Evolutionary conservation across 805 yeast species (phyloP).

Genomic region (Ogataea nakhonphanomensis): DNA sequence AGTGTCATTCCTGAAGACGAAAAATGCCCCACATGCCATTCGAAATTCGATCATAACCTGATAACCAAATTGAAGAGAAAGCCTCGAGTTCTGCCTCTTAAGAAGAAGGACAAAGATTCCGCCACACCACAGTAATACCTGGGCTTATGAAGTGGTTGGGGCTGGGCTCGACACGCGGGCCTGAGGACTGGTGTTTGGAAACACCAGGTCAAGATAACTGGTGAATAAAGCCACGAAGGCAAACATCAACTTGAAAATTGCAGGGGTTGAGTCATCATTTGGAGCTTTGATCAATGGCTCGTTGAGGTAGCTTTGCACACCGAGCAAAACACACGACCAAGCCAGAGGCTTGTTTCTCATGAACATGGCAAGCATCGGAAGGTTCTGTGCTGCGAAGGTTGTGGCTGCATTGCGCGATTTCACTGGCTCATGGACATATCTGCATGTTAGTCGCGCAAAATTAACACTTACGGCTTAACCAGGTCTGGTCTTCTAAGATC

Average conservation of each 20-base stretch:
- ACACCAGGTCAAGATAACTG: conserved; percentile 49
- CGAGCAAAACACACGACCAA: conserved; percentile 52
- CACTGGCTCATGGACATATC: conserved; percentile 47
- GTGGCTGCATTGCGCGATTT: conserved; percentile 44
- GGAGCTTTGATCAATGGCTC: conserved; percentile 32
- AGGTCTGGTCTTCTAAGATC: conserved; percentile 31
- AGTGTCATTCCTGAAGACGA: conserved; percentile 64
- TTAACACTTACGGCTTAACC: conserved; percentile 24
- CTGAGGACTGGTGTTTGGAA: conserved; percentile 42
- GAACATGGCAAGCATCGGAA: conserved; percentile 66
- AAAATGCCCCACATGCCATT: conserved; percentile 83
- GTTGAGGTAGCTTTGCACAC: conserved; percentile 47
- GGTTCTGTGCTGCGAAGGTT: conserved; percentile 46
- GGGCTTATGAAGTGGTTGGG: background rate
- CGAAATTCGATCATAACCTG: conserved; percentile 65
- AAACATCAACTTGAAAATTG: conserved; percentile 43
- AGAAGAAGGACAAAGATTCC: conserved; percentile 20
- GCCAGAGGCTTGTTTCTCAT: conserved; percentile 52
- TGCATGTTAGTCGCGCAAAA: conserved; percentile 14
- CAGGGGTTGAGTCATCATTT: conserved; percentile 39
- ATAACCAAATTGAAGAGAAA: conserved; percentile 54
- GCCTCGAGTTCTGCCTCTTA: conserved; percentile 42
- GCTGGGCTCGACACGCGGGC: conserved; percentile 19
- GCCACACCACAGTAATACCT: background rate
- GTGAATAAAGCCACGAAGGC: conserved; percentile 45